Conservation (phyloP, 2,329 filamentous ascomycete genomes). For the Colletotrichum tamarilloi region DNA sequence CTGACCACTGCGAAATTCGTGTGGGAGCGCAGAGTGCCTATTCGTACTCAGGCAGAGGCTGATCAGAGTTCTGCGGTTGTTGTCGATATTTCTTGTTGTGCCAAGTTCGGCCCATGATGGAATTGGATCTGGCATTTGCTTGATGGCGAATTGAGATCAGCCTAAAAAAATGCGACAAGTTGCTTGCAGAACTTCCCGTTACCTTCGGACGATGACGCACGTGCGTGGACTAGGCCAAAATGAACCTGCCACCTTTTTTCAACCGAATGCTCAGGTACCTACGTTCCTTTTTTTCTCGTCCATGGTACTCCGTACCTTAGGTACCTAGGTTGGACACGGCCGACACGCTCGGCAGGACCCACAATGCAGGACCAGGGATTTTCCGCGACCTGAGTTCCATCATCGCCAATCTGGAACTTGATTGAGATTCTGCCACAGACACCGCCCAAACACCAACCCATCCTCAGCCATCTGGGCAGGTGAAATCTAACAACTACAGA, state of each 20-base stretch:
- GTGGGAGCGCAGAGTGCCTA: neutral
- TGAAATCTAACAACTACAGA: constrained; percentile 8
- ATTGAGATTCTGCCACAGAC: constrained; percentile 24
- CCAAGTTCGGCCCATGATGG: neutral
- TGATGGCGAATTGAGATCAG: constrained; percentile 7
- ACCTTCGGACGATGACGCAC: constrained; percentile 32
- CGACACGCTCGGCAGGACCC: constrained; percentile 1
- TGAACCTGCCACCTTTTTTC: neutral
- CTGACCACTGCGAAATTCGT: neutral
- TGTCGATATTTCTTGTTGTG: neutral
- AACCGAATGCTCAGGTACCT: constrained; percentile 11
- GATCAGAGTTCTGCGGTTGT: no score
- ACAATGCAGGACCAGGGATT: constrained; percentile 24
- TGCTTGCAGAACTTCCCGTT: constrained; percentile 8
- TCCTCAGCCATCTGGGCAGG: constrained; percentile 2
- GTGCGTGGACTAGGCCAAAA: neutral
- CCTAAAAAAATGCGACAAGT: neutral
- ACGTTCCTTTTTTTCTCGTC: neutral
- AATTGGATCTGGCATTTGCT: neutral
- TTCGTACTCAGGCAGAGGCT: neutral
- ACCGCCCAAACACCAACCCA: constrained; percentile 16
- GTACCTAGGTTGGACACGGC: neutral
- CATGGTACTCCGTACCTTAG: neutral
- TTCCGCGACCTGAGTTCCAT: constrained; percentile 21
- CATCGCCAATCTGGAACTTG: constrained; percentile 14